Evolutionary conservation across 208 protist genomes (phyloP), one percentile per base, ranked within the genome.

Genomic region (Leptomonas pyrrhocoris): DNA sequence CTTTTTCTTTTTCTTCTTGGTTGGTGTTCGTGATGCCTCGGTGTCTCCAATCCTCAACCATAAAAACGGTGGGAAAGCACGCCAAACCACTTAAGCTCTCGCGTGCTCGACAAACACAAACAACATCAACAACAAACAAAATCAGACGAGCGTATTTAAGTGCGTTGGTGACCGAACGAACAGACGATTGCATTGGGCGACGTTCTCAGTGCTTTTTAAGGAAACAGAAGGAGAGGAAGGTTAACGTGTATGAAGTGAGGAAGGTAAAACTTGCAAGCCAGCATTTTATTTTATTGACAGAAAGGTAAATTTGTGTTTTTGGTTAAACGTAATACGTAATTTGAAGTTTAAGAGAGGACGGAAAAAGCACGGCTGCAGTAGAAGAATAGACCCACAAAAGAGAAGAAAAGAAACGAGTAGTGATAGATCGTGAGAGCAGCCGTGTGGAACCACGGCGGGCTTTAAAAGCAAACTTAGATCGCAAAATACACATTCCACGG

Each of bases 281-380:
- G 36, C 43, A 65, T 34, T 50, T 48, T 53, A 53, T 65, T 65
- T 12, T 54, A 27, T 15, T 6, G 30, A 53, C 30, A 53, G 36
- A 38, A 66, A 54, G 25, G 12, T 58, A 1, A 23, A 58, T 58
- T 36, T 53, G 3, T 53, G 45, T 56, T 66, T 66, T 54, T 38
- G 12, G 27, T 6, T 51, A 25, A 63, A n/a, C 3, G 48, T 28
- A 63, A 18, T 48, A 19, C 12, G 30, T 13, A 19, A 15, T 51
- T 13, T 40, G 55, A 31, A 42, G 55, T 6, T 9, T 50, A 42
- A 58, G 23, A 30, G 18, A 49, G 23, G 54, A 9, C 31, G 38
- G 18, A 45, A 1, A 43, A 57, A 58, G 42, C 11, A 42, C 21
- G 1, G n/a, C n/a, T n/a, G n/a, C n/a, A n/a, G n/a, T n/a, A n/a